phyloP scores from a whole-genome alignment of 495 filamentous ascomycete species.

The Hypoxylon rickii region DNA sequence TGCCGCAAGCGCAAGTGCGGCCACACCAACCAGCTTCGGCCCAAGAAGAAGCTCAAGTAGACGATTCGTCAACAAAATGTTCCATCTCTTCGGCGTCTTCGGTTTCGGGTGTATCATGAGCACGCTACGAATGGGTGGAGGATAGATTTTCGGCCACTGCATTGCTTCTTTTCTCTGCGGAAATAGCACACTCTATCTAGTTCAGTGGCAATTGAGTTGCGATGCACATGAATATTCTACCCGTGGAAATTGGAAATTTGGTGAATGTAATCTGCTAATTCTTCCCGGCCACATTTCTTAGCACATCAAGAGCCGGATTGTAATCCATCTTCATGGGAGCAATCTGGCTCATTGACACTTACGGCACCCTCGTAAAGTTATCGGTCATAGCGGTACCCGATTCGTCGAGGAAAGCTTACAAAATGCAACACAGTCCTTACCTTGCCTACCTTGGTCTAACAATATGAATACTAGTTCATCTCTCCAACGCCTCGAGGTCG shows the following conservation, averaged over 20 bases:
- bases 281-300: no score
- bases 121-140: conserved; percentile 24
- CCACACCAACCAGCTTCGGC: conserved; percentile 99
- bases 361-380: no score
- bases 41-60: conserved; percentile 99
- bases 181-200: conserved; percentile 33
- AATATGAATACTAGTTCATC: no score
- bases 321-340: no score
- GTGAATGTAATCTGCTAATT: no score
- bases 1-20: conserved; percentile 99
- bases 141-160: conserved; percentile 28
- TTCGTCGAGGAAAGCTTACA: no score
- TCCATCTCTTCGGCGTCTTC: conserved; percentile 47
- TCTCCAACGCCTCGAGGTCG: no score
- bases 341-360: no score
- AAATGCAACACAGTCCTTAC: no score
- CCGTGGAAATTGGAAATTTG: not conserved
- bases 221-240: conserved; percentile 25
- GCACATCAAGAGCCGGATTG: no score
- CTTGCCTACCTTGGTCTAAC: no score
- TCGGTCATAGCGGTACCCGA: no score
- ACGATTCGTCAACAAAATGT: conserved; percentile 39
- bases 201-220: conserved; percentile 33
- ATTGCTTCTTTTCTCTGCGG: conserved; percentile 15
- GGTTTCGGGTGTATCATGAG: conserved; percentile 39